These are phyloP conservation scores for Anisodus acutangulus DNA, from an alignment of 257 asterid species.

Conservation along the genomic window DNA sequence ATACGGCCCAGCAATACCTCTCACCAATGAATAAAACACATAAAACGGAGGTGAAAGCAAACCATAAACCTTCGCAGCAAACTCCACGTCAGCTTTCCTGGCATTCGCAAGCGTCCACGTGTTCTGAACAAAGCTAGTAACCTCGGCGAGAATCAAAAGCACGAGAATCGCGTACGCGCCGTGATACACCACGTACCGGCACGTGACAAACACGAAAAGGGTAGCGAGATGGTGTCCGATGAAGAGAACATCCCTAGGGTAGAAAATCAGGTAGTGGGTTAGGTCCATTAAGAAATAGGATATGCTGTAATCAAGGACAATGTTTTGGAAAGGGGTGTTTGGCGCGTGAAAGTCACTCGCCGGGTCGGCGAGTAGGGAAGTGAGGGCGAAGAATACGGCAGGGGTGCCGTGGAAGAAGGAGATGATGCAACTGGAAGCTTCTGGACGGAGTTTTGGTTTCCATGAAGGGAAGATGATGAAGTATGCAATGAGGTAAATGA, in stretches of 20 bases:
- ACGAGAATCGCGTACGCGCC: constrained; percentile 82
- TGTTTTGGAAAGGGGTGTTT: constrained; percentile 62
- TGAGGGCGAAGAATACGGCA: constrained; percentile 68
- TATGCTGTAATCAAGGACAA: constrained; percentile 86
- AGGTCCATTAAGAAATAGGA: constrained; percentile 92
- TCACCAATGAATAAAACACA: constrained; percentile 68
- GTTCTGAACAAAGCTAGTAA: constrained; percentile 88
- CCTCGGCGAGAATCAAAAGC: constrained; percentile 78
- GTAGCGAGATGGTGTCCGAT: constrained; percentile 88
- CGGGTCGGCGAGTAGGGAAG: constrained; percentile 62
- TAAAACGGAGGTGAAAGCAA: constrained; percentile 85
- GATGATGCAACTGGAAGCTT: constrained; percentile 90
- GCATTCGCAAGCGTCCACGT: constrained; percentile 84
- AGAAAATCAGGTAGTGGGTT: constrained; percentile 67
- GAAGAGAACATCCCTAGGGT: constrained; percentile 76
- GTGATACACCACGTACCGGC: constrained; percentile 72
- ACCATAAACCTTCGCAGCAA: constrained; percentile 64
- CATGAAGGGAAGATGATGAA: constrained; percentile 62
- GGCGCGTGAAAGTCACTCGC: constrained; percentile 57
- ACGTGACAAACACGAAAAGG: constrained; percentile 81
- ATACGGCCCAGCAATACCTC: constrained; percentile 77
- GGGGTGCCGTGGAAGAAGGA: constrained; percentile 93
- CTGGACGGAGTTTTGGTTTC: constrained; percentile 74
- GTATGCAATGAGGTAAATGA: constrained; percentile 61
- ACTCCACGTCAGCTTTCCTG: constrained; percentile 56